Conservation (phyloP, 2,329 filamentous ascomycete genomes). For the Trichoderma afroharzianum region DNA sequence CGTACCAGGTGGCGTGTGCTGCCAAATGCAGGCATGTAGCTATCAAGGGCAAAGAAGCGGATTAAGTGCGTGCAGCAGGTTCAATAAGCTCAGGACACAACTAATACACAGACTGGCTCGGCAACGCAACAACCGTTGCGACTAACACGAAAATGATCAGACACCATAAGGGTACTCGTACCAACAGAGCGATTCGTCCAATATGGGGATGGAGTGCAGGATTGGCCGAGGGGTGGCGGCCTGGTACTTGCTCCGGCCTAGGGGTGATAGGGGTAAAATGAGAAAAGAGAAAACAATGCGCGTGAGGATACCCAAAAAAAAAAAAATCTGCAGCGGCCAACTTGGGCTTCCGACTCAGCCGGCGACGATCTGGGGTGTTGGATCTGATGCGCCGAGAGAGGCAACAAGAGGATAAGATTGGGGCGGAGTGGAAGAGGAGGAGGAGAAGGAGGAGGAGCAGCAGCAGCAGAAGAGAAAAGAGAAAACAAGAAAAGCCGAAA, state of each 20-base stretch:
- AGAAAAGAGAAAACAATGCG: slow-evolving; percentile 16
- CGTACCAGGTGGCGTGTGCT: background rate
- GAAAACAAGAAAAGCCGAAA: slow-evolving; percentile 12
- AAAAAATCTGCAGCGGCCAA: slow-evolving; percentile 3
- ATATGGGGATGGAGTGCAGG: slow-evolving; percentile 21
- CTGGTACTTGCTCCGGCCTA: background rate
- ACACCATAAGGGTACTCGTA: slow-evolving; percentile 19
- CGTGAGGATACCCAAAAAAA: background rate
- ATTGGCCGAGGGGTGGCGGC: slow-evolving; percentile 19
- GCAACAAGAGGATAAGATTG: background rate
- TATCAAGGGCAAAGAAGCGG: background rate
- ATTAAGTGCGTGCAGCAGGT: background rate
- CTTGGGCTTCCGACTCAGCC: background rate
- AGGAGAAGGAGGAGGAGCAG: background rate
- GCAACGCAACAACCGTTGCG: background rate
- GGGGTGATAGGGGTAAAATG: slow-evolving; percentile 15
- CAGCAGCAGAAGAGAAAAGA: slow-evolving; percentile 3
- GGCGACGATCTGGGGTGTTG: background rate
- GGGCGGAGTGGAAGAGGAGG: background rate
- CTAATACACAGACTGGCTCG: background rate
- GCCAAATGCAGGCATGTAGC: background rate
- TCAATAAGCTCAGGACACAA: background rate
- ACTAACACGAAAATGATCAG: slow-evolving; percentile 5
- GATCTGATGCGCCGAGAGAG: background rate
- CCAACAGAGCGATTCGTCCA: slow-evolving; percentile 28